These are phyloP conservation scores for Keithomyces neogunnii DNA, from an alignment of 2,329 filamentous ascomycete genomes.

Conservation along the genomic window DNA sequence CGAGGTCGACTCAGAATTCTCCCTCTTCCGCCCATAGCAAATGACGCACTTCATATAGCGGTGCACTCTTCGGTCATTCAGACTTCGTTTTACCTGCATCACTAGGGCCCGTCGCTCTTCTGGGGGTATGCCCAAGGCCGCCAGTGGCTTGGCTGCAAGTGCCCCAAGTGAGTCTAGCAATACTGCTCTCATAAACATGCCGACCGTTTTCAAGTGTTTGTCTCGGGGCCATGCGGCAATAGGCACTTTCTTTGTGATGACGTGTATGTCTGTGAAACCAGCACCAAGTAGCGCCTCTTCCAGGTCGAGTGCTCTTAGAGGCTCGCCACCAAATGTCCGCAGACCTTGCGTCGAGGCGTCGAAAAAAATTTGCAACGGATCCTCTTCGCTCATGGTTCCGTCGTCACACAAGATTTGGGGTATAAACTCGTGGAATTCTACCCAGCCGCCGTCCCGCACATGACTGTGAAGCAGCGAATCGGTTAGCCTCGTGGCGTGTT, in stretches of 20 bases:
- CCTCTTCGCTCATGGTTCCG: slow-evolving; percentile 31
- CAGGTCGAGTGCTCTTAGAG: slow-evolving; percentile 25
- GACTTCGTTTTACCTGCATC: slow-evolving; percentile 20
- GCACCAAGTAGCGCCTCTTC: slow-evolving; percentile 26
- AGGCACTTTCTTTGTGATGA: slow-evolving; percentile 35
- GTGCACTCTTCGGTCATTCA: slow-evolving; percentile 28
- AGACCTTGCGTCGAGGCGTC: slow-evolving; percentile 23
- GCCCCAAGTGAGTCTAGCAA: slow-evolving; percentile 33
- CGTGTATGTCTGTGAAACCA: slow-evolving; percentile 36
- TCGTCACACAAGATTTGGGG: slow-evolving; percentile 34
- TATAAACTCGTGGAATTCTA: slow-evolving; percentile 41
- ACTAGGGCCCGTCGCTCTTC: slow-evolving; percentile 26
- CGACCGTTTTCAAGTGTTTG: slow-evolving; percentile 29
- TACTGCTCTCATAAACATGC: slow-evolving; percentile 34
- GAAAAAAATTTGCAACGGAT: slow-evolving; percentile 26
- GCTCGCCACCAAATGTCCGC: slow-evolving; percentile 29
- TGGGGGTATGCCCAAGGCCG: slow-evolving; percentile 25
- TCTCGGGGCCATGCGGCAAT: slow-evolving; percentile 36
- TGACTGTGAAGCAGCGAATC: slow-evolving; percentile 20
- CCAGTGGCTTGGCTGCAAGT: slow-evolving; percentile 32
- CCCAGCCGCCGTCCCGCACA: slow-evolving; percentile 38
- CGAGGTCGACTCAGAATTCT: not conserved
- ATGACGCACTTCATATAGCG: slow-evolving; percentile 35
- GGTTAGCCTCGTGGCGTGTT: not conserved
- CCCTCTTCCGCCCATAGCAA: slow-evolving; percentile 33